Evolutionary conservation across 331 rosid species (phyloP), one percentile per base, ranked within the genome.

Genomic region (Stylosanthes scabra): DNA sequence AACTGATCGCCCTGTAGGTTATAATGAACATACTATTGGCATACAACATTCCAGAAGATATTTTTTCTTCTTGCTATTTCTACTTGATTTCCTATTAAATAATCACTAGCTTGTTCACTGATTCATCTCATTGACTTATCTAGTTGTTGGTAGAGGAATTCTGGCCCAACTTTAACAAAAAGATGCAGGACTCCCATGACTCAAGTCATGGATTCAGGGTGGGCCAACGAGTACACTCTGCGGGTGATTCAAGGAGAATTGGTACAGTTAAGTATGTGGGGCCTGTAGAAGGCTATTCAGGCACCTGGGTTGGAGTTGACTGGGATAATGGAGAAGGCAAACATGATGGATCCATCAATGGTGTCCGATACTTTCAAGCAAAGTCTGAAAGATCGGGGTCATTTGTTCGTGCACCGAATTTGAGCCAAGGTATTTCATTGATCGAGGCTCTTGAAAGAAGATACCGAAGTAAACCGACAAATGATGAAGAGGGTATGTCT

Each of bases 401-500:
- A 3, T 87, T 94, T 56, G 89, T 88, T 72, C 92, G 99, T n/a
- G 14, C 83, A 75, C 85, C 86, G 62, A 86, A 80, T 86, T 80
- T 94, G 41, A 83, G 52, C 87, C 59, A 75, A 10, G 99, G 97
- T 52, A 81, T 89, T 64, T 78, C 97, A 10, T 58, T 94, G 75
- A 72, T 94, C n/a, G 83, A 88, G 83, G 97, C 97, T 76, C 87
- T 91, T 46, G 85, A 79, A 73, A 86, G 83, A 55, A 83, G 97
- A 82, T 91, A 91, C 70, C 85, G 83, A 29, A 86, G 88, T 49
- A 80, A 82, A 13, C 59, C 93, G 27, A 90, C 92, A n/a, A 80
- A 94, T 62, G 97, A 91, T 80, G 99, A 94, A 84, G 97, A 91
- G 66, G 97, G 97, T 94, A 80, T 41, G 51, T 62, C n/a, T 77